Evolutionary conservation across 352 stramenopile species (phyloP).

Genomic region (Hyaloperonospora arabidopsidis): DNA sequence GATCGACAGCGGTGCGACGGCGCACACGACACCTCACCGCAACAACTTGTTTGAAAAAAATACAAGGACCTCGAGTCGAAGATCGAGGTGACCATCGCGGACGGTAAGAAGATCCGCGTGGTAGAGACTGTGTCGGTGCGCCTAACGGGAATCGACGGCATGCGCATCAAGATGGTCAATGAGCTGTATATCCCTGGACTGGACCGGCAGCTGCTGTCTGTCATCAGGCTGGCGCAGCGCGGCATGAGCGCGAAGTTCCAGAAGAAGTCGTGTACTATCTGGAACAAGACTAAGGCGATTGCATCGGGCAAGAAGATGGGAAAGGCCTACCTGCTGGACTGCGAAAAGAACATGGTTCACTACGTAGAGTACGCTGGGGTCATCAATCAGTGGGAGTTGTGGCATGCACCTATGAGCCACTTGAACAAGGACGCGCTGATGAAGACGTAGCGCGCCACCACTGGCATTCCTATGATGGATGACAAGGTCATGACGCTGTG

Average conservation of each 20-base stretch:
- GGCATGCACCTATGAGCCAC: not conserved
- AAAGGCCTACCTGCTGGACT: not conserved
- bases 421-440: not conserved
- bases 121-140: constrained; percentile 3
- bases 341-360: not conserved
- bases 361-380: not conserved
- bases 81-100: constrained; percentile 15
- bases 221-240: constrained; percentile 7
- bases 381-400: not conserved
- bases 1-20: not conserved
- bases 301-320: not conserved
- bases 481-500: not conserved
- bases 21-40: constrained; percentile 11
- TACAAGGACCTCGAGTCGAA: constrained; percentile 1
- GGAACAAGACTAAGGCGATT: constrained; percentile 4
- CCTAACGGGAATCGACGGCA: constrained; percentile 3
- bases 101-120: constrained; percentile 12
- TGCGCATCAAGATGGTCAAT: constrained; percentile 6
- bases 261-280: constrained; percentile 3
- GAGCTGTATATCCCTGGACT: constrained; percentile 10
- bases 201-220: constrained; percentile 14
- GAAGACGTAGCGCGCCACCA: not conserved
- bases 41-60: constrained; percentile 12
- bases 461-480: not conserved
- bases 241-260: constrained; percentile 13